Evolutionary conservation across 2,329 filamentous ascomycete genomes (phyloP), one percentile per base, ranked within the genome.

Genomic region (Paramyrothecium sp.): DNA sequence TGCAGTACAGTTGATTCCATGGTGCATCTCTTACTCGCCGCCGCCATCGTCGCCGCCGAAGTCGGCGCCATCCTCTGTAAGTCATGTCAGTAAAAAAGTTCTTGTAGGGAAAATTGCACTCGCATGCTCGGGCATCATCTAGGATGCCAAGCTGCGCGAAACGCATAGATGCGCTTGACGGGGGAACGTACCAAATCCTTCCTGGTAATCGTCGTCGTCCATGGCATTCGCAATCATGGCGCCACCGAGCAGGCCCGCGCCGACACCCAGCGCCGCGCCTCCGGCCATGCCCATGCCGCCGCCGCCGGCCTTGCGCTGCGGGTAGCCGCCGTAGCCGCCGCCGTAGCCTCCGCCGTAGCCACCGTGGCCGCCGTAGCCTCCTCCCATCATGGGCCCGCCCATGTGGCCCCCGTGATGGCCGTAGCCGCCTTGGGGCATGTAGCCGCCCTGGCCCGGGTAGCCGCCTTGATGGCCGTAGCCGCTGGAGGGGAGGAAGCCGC

Each of bases 181-280:
- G 23, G 11, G 2, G 2, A 17, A 71, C 73, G 70, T 64, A 77
- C 74, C 54, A 57, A 71, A 78, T 56, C 78, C 79, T 0, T 81
- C 72, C 46, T 75, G 65, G 56, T 81, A 88, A 30, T 85, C 78
- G 58, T 88, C 75, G 59, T 88, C 84, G 56, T 89, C 75, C 53
- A 93, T 79, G 1, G 88, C 87, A 67, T 89, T 80, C 2, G 81
- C 88, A 33, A 96, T 73, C 66, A 96, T 60, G 60, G 86, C 83
- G 56, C 92, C 92, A 64, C 92, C 93, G 1, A 97, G 66, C 69
- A 97, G 68, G 72, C 92, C 92, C 61, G 89, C 92, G 63, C 92
- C 92, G 3, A 91, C 73, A 76, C 92, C 92, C 48, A 96, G 77
- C 21, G 90, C 90, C 10, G 88, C 86, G 54, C 88, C 91, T 51